These are phyloP conservation scores for Cucumis hystrix DNA, from an alignment of 306 rosid genomes.

Conservation along the genomic window DNA sequence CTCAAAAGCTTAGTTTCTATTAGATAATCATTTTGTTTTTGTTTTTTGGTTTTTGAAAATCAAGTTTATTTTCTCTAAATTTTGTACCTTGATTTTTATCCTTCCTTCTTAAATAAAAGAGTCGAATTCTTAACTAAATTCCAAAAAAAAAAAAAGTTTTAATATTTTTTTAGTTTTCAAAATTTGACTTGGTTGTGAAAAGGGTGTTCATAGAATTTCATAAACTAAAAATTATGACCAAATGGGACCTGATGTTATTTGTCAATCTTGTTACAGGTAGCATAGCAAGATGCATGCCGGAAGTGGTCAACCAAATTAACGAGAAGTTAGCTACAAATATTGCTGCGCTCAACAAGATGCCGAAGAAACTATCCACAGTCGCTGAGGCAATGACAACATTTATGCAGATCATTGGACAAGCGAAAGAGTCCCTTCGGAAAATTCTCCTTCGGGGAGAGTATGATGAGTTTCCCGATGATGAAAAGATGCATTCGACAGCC, in stretches of 20 bases:
- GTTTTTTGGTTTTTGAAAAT: too few species aligned
- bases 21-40: neutral
- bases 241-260: neutral
- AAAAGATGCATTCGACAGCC: slow-evolving; percentile 14
- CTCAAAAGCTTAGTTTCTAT: neutral
- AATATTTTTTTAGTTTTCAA: too few species aligned
- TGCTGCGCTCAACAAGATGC: slow-evolving; percentile 14
- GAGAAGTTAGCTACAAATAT: slow-evolving; percentile 14
- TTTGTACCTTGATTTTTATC: too few species aligned
- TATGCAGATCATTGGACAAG: slow-evolving; percentile 26
- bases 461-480: slow-evolving; percentile 7
- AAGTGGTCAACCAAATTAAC: slow-evolving; percentile 29
- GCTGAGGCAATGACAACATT: slow-evolving; percentile 18
- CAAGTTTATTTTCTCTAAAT: neutral
- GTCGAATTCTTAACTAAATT: too few species aligned
- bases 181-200: too few species aligned
- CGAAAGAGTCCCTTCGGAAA: slow-evolving; percentile 27
- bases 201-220: too few species aligned
- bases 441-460: slow-evolving; percentile 10
- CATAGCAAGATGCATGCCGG: slow-evolving; percentile 29
- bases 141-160: too few species aligned
- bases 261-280: neutral
- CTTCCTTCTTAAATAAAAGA: too few species aligned
- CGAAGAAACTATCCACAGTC: slow-evolving; percentile 9
- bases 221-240: neutral